phyloP scores from a whole-genome alignment of 306 rosid genomes.

The Corylus americana region DNA sequence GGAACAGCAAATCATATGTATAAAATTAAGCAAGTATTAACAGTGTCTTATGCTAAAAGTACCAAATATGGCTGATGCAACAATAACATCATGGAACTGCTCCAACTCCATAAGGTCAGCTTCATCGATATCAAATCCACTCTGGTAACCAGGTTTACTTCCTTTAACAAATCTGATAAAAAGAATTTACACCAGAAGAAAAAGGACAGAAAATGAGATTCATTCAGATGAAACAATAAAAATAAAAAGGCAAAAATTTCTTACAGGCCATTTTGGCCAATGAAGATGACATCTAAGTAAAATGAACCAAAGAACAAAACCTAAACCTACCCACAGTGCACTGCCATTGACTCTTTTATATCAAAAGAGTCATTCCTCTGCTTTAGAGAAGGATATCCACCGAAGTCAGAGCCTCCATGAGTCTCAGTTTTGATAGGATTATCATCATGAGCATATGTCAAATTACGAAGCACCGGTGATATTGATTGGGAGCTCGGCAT shows the following conservation, averaged over 20 bases:
- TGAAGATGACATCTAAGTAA: conserved; percentile 6
- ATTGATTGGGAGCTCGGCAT: conserved; percentile 77
- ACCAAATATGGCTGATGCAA: conserved; percentile 96
- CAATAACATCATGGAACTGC: conserved; percentile 83
- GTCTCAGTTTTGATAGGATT: conserved; percentile 59
- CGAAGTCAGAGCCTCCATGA: conserved; percentile 86
- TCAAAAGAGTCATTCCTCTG: conserved; percentile 85
- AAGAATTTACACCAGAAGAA: conserved; percentile 31
- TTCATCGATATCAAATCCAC: conserved; percentile 95
- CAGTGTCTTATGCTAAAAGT: conserved; percentile 25
- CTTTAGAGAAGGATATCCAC: conserved; percentile 79
- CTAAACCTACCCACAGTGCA: conserved; percentile 88
- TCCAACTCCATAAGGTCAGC: conserved; percentile 80
- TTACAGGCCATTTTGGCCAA: conserved; percentile 11
- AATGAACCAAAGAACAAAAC: conserved; percentile 10
- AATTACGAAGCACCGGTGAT: conserved; percentile 68
- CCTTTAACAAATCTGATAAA: conserved; percentile 85
- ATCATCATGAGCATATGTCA: conserved; percentile 70
- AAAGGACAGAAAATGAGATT: conserved; percentile 19
- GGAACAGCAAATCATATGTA: conserved; percentile 29
- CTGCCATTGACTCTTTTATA: conserved; percentile 76
- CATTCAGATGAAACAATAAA: conserved; percentile 8
- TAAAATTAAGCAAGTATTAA: neutral
- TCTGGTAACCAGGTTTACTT: conserved; percentile 73
- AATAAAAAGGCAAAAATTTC: neutral